Evolutionary conservation across 768 basidiomycete genomes (phyloP), one percentile per base, ranked within the genome.

Genomic region (Suillus plorans): DNA sequence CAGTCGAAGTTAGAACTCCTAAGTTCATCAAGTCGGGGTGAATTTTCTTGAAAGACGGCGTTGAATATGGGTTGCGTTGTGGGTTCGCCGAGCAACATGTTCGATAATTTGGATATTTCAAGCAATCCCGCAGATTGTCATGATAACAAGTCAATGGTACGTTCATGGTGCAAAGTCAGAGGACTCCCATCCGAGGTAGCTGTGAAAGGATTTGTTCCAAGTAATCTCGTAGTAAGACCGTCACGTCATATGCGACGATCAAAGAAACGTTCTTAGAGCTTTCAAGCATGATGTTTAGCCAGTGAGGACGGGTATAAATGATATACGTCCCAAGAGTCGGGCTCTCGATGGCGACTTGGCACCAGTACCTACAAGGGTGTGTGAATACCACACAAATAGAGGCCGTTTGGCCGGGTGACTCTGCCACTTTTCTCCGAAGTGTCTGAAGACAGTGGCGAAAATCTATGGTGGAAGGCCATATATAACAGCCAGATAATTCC

Each of bases 241-340:
- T 69, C 69, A 16, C 79, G 76, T 45, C 80, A 77, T 53, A 73
- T 66, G 2, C 74, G 67, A 50, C 80, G 78, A 64, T 61, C 57
- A 74, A 52, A 47, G 76, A 73, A 20, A 77, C 77, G 69, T 70
- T 77, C 67, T 81, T 82, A 3, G 84, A 85, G 28, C 83, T 76
- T 45, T 69, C 72, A 31, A 85, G 64, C 75, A 84, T 79, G 69
- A 80, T 80, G 62, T 77, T 72, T 25, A 76, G 76, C 79, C 81
- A 81, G 41, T 64, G 68, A 10, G 72, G 74, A 42, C 72, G 74
- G 28, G 28, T 31, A 31, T 28, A 28, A 28, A 28, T 28, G 36
- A 78, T 70, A 56, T 69, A 70, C 22, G n/a, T 59, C 58, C 58
- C n/a, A 14, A 41, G 58, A n/a, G 58, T 42, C 22, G 18, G 37